These are phyloP conservation scores for Penicillium freii DNA, from an alignment of 2,329 filamentous ascomycete genomes.

Conservation along the genomic window DNA sequence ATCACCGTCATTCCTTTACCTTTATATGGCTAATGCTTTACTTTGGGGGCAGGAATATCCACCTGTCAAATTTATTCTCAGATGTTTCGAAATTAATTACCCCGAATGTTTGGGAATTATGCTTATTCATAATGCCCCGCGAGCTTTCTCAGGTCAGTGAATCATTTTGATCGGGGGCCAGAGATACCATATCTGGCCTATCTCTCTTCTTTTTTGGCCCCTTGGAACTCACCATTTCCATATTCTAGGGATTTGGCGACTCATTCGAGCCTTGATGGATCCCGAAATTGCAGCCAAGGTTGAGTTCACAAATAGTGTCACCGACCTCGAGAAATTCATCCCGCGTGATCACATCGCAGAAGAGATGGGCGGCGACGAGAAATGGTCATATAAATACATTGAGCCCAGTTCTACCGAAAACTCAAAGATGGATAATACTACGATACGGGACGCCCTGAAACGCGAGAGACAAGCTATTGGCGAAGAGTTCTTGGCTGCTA, in stretches of 20 bases:
- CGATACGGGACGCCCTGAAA: constrained; percentile 61
- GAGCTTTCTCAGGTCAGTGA: constrained; percentile 80
- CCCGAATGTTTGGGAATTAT: constrained; percentile 85
- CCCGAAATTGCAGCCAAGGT: constrained; percentile 93
- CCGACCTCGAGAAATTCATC: constrained; percentile 75
- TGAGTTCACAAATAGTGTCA: constrained; percentile 76
- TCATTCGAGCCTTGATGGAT: constrained; percentile 92
- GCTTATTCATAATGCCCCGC: constrained; percentile 88
- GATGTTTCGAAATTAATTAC: constrained; percentile 96
- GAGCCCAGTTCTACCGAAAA: constrained; percentile 77
- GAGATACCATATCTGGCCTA: too few species aligned
- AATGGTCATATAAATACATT: constrained; percentile 76
- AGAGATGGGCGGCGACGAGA: constrained; percentile 78
- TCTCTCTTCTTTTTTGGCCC: too few species aligned
- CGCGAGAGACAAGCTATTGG: constrained; percentile 64
- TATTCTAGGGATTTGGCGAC: constrained; percentile 75
- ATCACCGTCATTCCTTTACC: background rate
- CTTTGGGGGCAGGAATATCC: constrained; percentile 69
- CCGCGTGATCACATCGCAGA: constrained; percentile 65
- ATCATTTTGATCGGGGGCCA: too few species aligned
- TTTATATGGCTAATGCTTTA: background rate
- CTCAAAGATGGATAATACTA: constrained; percentile 63
- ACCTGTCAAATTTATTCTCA: constrained; percentile 96
- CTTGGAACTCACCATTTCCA: background rate
- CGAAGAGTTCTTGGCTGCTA: constrained; percentile 69